Percentiles rank a stretch among this genome's conserved stretches.
phyloP scores from a whole-genome alignment of 2,329 filamentous ascomycete genomes.

The Ophiostoma perfectum region DNA sequence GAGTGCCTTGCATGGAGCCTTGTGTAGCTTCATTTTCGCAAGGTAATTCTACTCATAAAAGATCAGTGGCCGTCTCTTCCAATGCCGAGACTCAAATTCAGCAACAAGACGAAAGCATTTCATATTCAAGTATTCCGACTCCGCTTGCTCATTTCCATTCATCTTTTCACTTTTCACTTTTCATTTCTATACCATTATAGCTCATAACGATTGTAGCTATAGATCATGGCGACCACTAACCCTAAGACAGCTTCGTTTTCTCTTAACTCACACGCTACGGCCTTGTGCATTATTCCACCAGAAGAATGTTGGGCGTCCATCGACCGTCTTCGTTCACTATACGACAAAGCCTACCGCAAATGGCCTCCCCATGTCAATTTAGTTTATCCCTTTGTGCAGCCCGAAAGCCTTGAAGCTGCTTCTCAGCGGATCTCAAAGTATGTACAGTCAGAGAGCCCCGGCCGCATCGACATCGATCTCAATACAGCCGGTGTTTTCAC shows the following conservation, averaged over 20 bases:
- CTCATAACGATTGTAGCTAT: not conserved
- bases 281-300: slow-evolving; percentile 56
- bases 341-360: slow-evolving; percentile 55
- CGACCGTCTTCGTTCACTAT: slow-evolving; percentile 52
- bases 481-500: slow-evolving; percentile 43
- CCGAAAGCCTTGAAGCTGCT: slow-evolving; percentile 42
- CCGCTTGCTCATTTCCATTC: too few species aligned
- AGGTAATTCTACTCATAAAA: too few species aligned
- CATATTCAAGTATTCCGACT: too few species aligned
- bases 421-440: slow-evolving; percentile 37
- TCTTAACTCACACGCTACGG: slow-evolving; percentile 49
- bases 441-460: slow-evolving; percentile 25
- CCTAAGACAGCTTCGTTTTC: not conserved
- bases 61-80: too few species aligned
- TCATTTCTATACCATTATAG: not conserved
- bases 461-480: slow-evolving; percentile 33
- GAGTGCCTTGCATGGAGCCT: slow-evolving; percentile 2
- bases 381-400: slow-evolving; percentile 58
- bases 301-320: slow-evolving; percentile 42
- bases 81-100: too few species aligned
- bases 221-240: not conserved
- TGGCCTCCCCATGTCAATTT: slow-evolving; percentile 66
- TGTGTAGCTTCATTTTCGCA: not conserved
- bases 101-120: too few species aligned
- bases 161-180: not conserved